These are phyloP conservation scores for Stemphylium lycopersici DNA, from an alignment of 2,329 filamentous ascomycete genomes.

Conservation along the genomic window DNA sequence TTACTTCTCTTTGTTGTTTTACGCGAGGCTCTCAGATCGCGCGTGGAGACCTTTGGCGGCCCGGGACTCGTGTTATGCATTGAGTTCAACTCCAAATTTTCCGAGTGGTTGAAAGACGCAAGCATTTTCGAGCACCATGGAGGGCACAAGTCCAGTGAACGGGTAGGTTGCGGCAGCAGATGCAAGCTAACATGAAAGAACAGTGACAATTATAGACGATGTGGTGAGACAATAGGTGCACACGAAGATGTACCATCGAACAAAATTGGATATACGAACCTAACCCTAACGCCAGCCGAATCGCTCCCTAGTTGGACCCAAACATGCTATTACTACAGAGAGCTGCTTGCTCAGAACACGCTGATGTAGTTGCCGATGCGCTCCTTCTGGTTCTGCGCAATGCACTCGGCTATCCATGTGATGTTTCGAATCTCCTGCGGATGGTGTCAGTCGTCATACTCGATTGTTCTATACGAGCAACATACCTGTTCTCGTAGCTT, in stretches of 20 bases:
- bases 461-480: slow-evolving; percentile 7
- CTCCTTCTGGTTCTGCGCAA: slow-evolving; percentile 99
- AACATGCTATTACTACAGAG: slow-evolving; percentile 35
- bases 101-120: background rate
- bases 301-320: slow-evolving; percentile 32
- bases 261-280: slow-evolving; percentile 40
- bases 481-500: slow-evolving; percentile 95
- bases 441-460: slow-evolving; percentile 18
- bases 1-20: too few relatives aligned
- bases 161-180: background rate
- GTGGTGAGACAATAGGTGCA: background rate
- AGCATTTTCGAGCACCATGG: background rate
- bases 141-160: too few relatives aligned
- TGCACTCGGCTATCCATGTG: slow-evolving; percentile 99
- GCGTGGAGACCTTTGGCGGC: too few relatives aligned
- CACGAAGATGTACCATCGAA: slow-evolving; percentile 27
- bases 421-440: slow-evolving; percentile 96
- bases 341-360: slow-evolving; percentile 66
- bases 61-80: too few relatives aligned
- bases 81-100: too few relatives aligned
- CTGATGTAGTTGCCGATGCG: slow-evolving; percentile 98
- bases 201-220: background rate
- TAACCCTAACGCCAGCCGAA: slow-evolving; percentile 35
- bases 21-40: too few relatives aligned
- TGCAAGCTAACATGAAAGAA: background rate